A percentile compares a stretch with the other conserved stretches of the same genome.
Conservation (phyloP, 192 early-diverging fungal genomes). For the Entomortierella lignicola region DNA sequence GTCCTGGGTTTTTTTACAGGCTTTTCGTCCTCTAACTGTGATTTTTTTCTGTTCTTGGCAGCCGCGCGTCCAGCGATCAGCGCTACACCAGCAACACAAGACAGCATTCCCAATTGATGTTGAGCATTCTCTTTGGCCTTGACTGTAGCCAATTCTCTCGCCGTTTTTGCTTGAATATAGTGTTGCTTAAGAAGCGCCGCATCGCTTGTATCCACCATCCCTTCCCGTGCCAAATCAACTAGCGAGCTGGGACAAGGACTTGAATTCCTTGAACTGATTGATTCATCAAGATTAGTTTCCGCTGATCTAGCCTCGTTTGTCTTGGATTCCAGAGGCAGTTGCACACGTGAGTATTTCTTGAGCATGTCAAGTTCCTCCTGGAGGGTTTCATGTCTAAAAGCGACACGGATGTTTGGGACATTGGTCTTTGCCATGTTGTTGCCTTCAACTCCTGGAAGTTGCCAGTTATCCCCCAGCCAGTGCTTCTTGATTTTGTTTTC, state of each 20-base stretch:
- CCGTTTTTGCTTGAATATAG: slow-evolving; percentile 6
- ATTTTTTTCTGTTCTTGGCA: background rate
- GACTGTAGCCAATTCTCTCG: slow-evolving; percentile 10
- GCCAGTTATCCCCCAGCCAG: slow-evolving; percentile 87
- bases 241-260: background rate
- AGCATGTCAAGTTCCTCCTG: slow-evolving; percentile 78
- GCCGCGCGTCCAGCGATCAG: slow-evolving; percentile 11
- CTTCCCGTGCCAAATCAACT: background rate
- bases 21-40: background rate
- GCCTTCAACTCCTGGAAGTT: slow-evolving; percentile 77
- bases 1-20: background rate
- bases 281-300: background rate
- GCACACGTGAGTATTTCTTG: slow-evolving; percentile 43
- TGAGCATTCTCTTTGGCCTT: slow-evolving; percentile 15
- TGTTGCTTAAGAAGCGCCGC: slow-evolving; percentile 19
- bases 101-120: slow-evolving; percentile 34
- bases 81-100: slow-evolving; percentile 4
- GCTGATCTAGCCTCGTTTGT: background rate
- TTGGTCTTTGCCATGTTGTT: slow-evolving; percentile 95
- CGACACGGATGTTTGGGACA: slow-evolving; percentile 88
- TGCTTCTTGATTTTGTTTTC: slow-evolving; percentile 89
- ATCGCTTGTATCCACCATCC: slow-evolving; percentile 5
- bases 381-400: slow-evolving; percentile 86
- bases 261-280: background rate
- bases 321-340: background rate